Base-by-base conservation (phyloP, 2,329 filamentous ascomycete species). In the Waltergamsia citrina region DNA sequence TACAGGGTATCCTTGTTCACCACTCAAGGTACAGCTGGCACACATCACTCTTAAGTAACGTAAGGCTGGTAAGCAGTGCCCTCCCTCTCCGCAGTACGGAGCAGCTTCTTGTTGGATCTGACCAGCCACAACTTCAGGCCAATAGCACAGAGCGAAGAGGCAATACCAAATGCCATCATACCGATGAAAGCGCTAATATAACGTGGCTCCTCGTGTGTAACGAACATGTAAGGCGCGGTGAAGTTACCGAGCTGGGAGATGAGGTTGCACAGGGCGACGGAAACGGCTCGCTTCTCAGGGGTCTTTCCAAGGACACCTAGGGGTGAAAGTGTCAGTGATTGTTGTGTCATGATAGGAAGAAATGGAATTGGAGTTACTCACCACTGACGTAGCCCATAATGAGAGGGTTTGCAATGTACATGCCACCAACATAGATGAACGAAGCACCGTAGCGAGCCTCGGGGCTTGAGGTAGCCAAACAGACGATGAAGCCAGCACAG, bases 401-500 rank as follows among this genome's bases (percentile, higher is more conserved):
- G 11, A 43, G 24, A 2, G 38, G 40, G 32, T 44, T 35, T 10
- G 36, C 25, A 14, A 35, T 29, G 36, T 38, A 38, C 24, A 38
- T 35, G 34, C 23, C 29, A 15, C 24, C 34, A 25, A 37, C 37
- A 20, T 39, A 32, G 17, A 35, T 20, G 16, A 37, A 37, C n/a
- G 29, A 27, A 6, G 35, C 32, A 15, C 23, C 29, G 20, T 38
- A 35, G 9, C 35, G 17, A 3, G 36, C 36, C 5, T 32, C 21
- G 6, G 33, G 14, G 28, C 42, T 33, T 5, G 23, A 32, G 3
- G 41, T 46, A 17, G 39, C 42, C 5, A 46, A 25, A 24, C 42
- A 43, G 19, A 46, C 42, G 32, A 46, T 26, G 35, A 44, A 46
- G 11, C 43, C 44, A 24, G 43, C 40, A 12, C 43, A 46, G 4